Evolutionary conservation across 768 basidiomycete genomes (phyloP), one percentile per base, ranked within the genome.

Genomic region (Lactifluus hygrophoroides): DNA sequence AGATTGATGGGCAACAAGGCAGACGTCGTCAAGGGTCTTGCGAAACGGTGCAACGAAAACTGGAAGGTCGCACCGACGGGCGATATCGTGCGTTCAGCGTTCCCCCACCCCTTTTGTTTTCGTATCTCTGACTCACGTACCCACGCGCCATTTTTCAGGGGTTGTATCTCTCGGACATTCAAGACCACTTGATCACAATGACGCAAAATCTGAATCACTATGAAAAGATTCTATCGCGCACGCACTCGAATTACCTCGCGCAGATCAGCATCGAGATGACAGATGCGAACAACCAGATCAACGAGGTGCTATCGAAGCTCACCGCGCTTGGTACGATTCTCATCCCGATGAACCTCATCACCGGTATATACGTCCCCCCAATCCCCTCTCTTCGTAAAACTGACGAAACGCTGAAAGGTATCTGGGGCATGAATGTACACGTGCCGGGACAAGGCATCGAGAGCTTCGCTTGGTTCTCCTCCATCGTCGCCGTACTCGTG

Each of bases 261-360:
- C 96, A 98, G 68, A 99, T 99, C 66, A 96, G 94, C 43, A 98
- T 99, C 73, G 96, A 98, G 76, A 99, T 98, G 95, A 95, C 93
- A 35, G 94, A 97, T 67, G 96, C 96, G 42, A 99, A 99, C 74
- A 99, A 99, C 72, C 94, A 98, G 75, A 99, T 98, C 76, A 99
- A 99, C 73, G 94, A 98, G 69, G 96, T 99, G 2, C 82, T 98
- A 5, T 92, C 90, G 5, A 97, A 97, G 76, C 77, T 99, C 60
- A 98, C 96, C 0, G 95, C 96, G 7, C 80, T 99, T 46, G 96
- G 96, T 80, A 99, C 96, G 6, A 84, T 99, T 5, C 86, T 98
- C 65, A 86, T 99, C 69, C 96, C 90, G 35, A 96, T 94, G 88
- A 98, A 98, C 71, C 73, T 98, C 71, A 83, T 99, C 51, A 99